phyloP scores from a whole-genome alignment of 192 early-diverging fungal species.

The Backusella luteola region DNA sequence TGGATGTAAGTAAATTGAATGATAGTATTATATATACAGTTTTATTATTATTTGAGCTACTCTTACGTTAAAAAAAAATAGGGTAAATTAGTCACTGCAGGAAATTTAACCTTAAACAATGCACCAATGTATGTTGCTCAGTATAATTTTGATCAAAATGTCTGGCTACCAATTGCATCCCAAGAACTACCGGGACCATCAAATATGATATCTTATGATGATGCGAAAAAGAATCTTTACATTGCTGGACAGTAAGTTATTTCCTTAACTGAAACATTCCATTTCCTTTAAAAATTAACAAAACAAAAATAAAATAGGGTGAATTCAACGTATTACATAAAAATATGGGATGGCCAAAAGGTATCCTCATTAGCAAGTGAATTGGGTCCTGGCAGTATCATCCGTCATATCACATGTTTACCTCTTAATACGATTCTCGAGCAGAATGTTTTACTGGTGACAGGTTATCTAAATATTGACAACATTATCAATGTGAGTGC shows the following conservation, averaged over 20 bases:
- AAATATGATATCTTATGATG: slow-evolving; percentile 19
- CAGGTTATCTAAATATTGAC: slow-evolving; percentile 41
- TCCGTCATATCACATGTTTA: slow-evolving; percentile 21
- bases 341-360: slow-evolving; percentile 21
- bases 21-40: not conserved
- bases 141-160: slow-evolving; percentile 17
- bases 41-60: not conserved
- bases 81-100: slow-evolving; percentile 23
- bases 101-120: slow-evolving; percentile 21
- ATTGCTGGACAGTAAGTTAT: slow-evolving; percentile 41
- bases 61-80: not conserved
- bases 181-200: slow-evolving; percentile 6
- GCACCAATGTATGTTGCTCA: slow-evolving; percentile 13
- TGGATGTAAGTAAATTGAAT: slow-evolving; percentile 16
- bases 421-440: not conserved
- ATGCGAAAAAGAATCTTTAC: slow-evolving; percentile 13
- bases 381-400: slow-evolving; percentile 24
- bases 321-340: slow-evolving; percentile 11
- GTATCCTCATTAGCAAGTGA: not conserved
- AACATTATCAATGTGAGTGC: slow-evolving; percentile 40
- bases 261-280: not conserved
- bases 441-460: slow-evolving; percentile 39
- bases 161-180: slow-evolving; percentile 4
- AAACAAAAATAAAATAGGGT: not conserved
- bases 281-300: not conserved